Conservation (phyloP, 805 yeast genomes). For the Priceomyces haplophilus region DNA sequence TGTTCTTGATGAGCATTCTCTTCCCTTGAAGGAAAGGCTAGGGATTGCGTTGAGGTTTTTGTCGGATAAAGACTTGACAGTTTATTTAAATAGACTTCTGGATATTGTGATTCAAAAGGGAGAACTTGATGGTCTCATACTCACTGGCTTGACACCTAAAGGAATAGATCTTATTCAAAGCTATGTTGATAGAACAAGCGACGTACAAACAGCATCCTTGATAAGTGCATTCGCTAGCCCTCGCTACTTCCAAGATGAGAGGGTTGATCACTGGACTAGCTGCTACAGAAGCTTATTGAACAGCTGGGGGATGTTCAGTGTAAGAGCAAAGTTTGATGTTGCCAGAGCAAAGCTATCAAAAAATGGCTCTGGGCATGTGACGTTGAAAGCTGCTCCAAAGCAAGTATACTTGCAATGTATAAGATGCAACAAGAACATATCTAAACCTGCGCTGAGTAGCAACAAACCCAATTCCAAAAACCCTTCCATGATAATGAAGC, state of each 20-base stretch:
- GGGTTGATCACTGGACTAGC: conserved; percentile 78
- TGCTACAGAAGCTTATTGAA: conserved; percentile 67
- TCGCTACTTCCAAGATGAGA: conserved; percentile 66
- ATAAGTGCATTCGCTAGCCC: conserved; percentile 82
- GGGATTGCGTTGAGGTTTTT: conserved; percentile 89
- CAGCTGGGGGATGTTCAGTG: conserved; percentile 76
- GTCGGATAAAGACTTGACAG: conserved; percentile 72
- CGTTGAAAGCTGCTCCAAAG: conserved; percentile 54
- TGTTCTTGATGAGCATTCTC: conserved; percentile 82
- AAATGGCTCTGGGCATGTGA: conserved; percentile 45
- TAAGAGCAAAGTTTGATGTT: conserved; percentile 83
- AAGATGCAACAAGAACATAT: conserved; percentile 73
- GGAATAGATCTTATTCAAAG: conserved; percentile 81
- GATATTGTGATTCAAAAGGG: conserved; percentile 72
- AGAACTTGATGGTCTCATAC: conserved; percentile 83
- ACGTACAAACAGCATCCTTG: conserved; percentile 87
- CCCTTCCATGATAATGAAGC: conserved; percentile 26
- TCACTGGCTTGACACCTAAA: conserved; percentile 88
- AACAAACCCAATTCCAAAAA: conserved; percentile 13
- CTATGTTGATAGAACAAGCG: conserved; percentile 84
- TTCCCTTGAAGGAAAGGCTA: conserved; percentile 82
- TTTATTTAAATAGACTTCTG: conserved; percentile 67
- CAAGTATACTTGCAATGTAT: conserved; percentile 81
- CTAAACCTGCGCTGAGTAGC: conserved; percentile 26
- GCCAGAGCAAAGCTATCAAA: conserved; percentile 63